Conservation (phyloP, 2,329 filamentous ascomycete species). For the Fusarium fujikuroi region DNA sequence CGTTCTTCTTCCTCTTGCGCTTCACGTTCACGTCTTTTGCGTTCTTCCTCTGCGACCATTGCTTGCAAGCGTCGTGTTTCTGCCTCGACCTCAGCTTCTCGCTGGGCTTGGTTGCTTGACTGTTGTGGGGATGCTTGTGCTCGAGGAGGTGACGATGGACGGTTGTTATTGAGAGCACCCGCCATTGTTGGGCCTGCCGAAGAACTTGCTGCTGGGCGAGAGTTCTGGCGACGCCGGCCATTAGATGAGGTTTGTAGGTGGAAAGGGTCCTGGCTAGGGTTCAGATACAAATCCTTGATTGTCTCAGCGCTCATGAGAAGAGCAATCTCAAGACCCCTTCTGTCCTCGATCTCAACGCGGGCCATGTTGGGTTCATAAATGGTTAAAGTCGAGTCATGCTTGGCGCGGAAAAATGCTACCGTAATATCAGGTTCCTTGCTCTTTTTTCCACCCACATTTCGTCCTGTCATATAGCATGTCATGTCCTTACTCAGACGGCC, state of each 20-base stretch:
- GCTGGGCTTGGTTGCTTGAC: constrained; percentile 37
- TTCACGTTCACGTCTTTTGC: constrained; percentile 65
- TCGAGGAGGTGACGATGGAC: constrained; percentile 33
- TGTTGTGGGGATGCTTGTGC: constrained; percentile 26
- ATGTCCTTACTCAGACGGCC: constrained; percentile 87
- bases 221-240: constrained; percentile 50
- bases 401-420: constrained; percentile 84
- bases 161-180: constrained; percentile 52
- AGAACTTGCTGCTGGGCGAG: constrained; percentile 50
- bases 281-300: constrained; percentile 73
- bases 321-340: constrained; percentile 90
- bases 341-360: constrained; percentile 91
- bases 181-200: constrained; percentile 47
- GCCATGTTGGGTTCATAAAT: constrained; percentile 94
- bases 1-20: constrained; percentile 65
- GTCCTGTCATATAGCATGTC: constrained; percentile 87
- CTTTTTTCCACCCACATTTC: constrained; percentile 78
- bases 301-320: constrained; percentile 72
- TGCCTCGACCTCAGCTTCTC: constrained; percentile 67
- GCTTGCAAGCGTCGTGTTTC: constrained; percentile 80
- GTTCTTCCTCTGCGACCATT: constrained; percentile 62
- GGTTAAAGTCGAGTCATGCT: constrained; percentile 73
- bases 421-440: constrained; percentile 95
- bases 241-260: constrained; percentile 66
- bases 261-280: constrained; percentile 78